Evolutionary conservation across 2,329 filamentous ascomycete species (phyloP), one percentile per base, ranked within the genome.

Genomic region (Ascochyta clinopodiicola): DNA sequence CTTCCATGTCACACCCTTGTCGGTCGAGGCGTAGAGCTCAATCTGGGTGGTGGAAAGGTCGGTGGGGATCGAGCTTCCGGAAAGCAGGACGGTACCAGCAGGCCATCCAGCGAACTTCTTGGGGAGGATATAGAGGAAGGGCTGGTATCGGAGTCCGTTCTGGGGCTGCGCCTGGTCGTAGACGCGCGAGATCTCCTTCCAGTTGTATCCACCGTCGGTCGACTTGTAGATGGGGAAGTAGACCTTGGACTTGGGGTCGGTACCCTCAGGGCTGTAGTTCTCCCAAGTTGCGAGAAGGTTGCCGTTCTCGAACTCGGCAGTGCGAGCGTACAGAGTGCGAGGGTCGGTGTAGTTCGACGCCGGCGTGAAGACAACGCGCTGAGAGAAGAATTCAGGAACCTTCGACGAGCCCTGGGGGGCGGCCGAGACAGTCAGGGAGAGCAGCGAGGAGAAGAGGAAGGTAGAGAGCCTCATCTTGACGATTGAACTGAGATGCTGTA

Each of bases 81-180:
- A 80, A 7, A 83, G 72, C 9, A 91, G 78, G 19, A 92, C 75
- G 0, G 88, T 90, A 2, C 88, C 89, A 4, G 81, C 81, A 1
- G 80, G 75, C 66, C 81, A 90, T 1, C 79, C 77, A 17, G 82
- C 88, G 44, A 90, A 78, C 3, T 75, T 70, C 37, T 82, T 76
- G 0, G 85, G 82, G 3, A 91, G 80, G 60, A 86, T 81, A 64
- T 88, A 89, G 13, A 91, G 77, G 70, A 85, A 84, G 0, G 89
- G 89, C 65, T 91, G 89, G 66, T 89, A 90, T 27, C 86, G 82
- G 49, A 90, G 71, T 19, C 88, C 88, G 77, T 84, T 86, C 37
- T 82, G 82, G 60, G 89, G 87, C 63, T 89, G 86, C 27, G 83
- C 84, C 44, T 83, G 80, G 68, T 91, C 88, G 13, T 84, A 77